A percentile compares a stretch with the other conserved stretches of the same genome.
These are phyloP conservation scores for Aspergillus spinulosporus DNA, from an alignment of 2,329 filamentous ascomycete genomes.

Conservation along the genomic window DNA sequence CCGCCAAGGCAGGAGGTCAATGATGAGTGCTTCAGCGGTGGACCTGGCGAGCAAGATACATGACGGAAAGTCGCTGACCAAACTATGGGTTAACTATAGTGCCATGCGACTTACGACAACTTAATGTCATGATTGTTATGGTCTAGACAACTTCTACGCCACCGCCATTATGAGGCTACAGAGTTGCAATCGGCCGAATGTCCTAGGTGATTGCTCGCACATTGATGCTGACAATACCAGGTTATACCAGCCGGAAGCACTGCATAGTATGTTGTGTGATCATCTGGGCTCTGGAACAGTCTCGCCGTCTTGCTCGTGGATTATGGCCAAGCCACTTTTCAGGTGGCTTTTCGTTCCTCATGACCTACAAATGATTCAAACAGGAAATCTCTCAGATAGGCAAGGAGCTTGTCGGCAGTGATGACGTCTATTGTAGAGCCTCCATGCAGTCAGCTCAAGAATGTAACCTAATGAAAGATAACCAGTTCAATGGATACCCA, in stretches of 20 bases:
- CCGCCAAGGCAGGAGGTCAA: neutral
- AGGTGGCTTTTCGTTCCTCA: neutral
- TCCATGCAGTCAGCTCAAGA: neutral
- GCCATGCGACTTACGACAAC: neutral
- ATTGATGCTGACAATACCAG: neutral
- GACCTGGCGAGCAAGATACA: too few relatives aligned
- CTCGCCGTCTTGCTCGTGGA: neutral
- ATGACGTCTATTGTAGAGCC: slow-evolving; percentile 4
- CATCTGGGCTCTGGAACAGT: neutral
- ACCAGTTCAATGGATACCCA: neutral
- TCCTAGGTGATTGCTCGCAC: too few relatives aligned
- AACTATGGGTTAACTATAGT: neutral
- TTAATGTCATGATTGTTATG: neutral
- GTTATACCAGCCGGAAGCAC: neutral
- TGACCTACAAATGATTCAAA: neutral
- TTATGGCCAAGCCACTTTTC: neutral
- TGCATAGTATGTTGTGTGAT: neutral
- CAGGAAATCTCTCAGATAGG: neutral
- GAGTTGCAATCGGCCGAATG: neutral
- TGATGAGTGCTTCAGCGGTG: neutral
- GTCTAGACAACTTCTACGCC: neutral
- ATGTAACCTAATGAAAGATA: slow-evolving; percentile 4
- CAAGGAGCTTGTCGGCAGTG: neutral
- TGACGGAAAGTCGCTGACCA: neutral
- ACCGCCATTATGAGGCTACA: neutral